Evolutionary conservation across 2,329 filamentous ascomycete genomes (phyloP), one percentile per base, ranked within the genome.

Genomic region (Neonectria magnoliae): DNA sequence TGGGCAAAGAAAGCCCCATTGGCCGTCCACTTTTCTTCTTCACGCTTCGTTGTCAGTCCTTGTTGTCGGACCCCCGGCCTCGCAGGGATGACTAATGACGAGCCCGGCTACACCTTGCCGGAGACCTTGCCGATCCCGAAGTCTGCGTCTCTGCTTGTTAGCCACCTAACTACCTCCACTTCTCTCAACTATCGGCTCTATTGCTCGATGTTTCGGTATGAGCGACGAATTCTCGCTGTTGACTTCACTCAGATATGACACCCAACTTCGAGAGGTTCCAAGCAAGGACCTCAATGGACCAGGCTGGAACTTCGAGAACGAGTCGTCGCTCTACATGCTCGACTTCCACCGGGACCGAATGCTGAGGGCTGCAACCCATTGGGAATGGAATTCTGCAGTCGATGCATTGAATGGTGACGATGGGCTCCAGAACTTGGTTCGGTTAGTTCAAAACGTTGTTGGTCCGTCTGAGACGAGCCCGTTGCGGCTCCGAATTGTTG

Each of bases 271-370:
- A 8, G 68, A 78, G 8, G 78, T 83, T 38, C 78, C 81, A 10
- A 77, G 78, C 59, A 77, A 74, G 36, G 76, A 76, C 1, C 75
- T 82, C 33, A 64, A 72, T 33, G 74, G 83, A 65, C 77, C 82
- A 44, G 86, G 82, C 18, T 90, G 84, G 80, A 89, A 89, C 72
- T 83, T 81, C 70, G 68, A 73, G 27, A 79, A 82, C 27, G 74
- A 81, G 7, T 92, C 88, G 9, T 87, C 90, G 0, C 90, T 93
- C 71, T 97, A 97, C 78, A 93, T 97, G 85, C 85, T 96, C 16
- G 84, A 89, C 62, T 90, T 90, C 70, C 94, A 97, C 77, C 87
- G 89, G 50, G 91, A 94, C 76, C 90, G 94, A 57, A 86, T 97
- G 76, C 82, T 93, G n/a, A 85, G 81, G 61, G 88, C 88, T 14